Percentiles rank a stretch among this genome's conserved stretches.
These are phyloP conservation scores for Raffaelea ambrosiae DNA, from an alignment of 2,329 filamentous ascomycete species.

Conservation along the genomic window DNA sequence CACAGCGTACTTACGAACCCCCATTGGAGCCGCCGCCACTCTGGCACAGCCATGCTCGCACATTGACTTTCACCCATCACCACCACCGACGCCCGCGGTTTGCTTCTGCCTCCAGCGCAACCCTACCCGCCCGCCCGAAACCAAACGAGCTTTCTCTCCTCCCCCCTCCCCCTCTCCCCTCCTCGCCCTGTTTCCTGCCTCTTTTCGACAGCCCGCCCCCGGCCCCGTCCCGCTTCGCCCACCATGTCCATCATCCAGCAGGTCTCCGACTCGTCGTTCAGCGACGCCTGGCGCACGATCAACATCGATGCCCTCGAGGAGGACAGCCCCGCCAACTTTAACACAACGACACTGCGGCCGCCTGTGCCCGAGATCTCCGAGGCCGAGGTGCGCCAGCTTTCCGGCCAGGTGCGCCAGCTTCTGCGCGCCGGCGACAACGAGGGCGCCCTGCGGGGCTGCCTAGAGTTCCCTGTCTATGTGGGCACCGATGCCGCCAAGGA, in stretches of 20 bases:
- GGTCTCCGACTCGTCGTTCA: slow-evolving; percentile 50
- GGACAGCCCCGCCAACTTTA: slow-evolving; percentile 87
- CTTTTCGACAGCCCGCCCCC: too few species aligned
- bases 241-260: slow-evolving; percentile 61
- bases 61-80: too few species aligned
- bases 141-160: too few species aligned
- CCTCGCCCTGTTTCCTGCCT: too few species aligned
- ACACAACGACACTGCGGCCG: slow-evolving; percentile 73
- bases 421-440: slow-evolving; percentile 80
- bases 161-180: too few species aligned
- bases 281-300: slow-evolving; percentile 74
- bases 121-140: too few species aligned
- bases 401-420: slow-evolving; percentile 77
- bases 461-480: slow-evolving; percentile 77
- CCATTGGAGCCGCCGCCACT: too few species aligned
- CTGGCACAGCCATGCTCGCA: too few species aligned
- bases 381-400: slow-evolving; percentile 67
- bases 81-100: too few species aligned
- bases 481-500: slow-evolving; percentile 57
- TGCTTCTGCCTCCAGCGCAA: too few species aligned
- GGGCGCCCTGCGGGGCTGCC: slow-evolving; percentile 72
- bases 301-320: slow-evolving; percentile 88
- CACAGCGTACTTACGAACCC: too few species aligned
- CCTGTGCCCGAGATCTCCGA: slow-evolving; percentile 66
- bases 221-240: background rate